Base-by-base conservation (phyloP, 441 rosid genomes). In the Daphne laureola region DNA sequence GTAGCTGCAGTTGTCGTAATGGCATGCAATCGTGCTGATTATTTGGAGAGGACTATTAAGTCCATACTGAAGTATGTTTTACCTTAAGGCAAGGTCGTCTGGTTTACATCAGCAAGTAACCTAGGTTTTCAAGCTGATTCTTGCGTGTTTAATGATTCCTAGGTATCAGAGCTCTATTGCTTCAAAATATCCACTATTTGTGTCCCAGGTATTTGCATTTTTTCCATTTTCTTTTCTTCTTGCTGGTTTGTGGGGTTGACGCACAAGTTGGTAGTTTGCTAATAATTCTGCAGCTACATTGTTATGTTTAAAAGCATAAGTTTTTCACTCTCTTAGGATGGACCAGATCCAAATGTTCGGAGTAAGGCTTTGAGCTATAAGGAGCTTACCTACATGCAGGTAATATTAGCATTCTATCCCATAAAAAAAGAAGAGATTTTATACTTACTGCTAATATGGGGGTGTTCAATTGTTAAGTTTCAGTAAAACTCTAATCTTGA, bases 11-110 rank as follows among this genome's bases (percentile, higher is more conserved):
- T 93, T 61, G 96, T 93, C 58, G 77, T 90, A 68, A 93, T 93
- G 97, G 97, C 98, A 3, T 93, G 98, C 83, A 90, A 82, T 68
- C 98, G 98, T 41, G 97, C 97, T 51, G 97, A 93, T 76, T 93
- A 93, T 80, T 74, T 90, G 55, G 89, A 85, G 67, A 74, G 93
- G 77, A 93, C 97, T 43, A 54, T 90, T 45, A 58, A 76, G n/a
- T 87, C 98, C 46, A 73, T 90, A 51, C 70, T 89, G 46, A 93
- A 77, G 98, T 93, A 63, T 57, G 92, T 51, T 49, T 23, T 17
- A 3, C 38, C 27, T 46, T 52, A 14, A 41, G 14, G 13, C 11
- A 31, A 14, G 54, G 38, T 48, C 57, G 4, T 54, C 55, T 55
- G 46, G 45, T 26, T 7, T 51, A 13, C 51, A n/a, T n/a, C 26